These are phyloP conservation scores for Dictyostelium brefeldianum DNA, from an alignment of 78 protist species.

Conservation along the genomic window DNA sequence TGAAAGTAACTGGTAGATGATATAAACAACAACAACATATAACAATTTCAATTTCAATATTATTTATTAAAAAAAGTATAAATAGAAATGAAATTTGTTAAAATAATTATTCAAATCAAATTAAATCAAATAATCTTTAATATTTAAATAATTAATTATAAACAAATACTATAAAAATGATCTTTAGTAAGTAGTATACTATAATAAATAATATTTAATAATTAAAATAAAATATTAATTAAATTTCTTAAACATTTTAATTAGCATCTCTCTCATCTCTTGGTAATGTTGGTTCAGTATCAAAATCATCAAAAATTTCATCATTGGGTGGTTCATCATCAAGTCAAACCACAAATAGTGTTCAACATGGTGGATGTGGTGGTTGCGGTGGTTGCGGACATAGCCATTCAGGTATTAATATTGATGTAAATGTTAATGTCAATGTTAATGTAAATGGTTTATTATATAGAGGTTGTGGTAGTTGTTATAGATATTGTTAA, in stretches of 20 bases:
- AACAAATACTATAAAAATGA: neutral
- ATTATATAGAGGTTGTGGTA: too few species aligned
- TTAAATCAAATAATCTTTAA: neutral
- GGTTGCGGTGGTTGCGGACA: neutral
- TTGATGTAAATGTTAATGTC: too few species aligned
- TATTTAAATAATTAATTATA: neutral
- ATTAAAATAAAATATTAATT: neutral
- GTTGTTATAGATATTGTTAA: too few species aligned
- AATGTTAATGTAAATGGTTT: too few species aligned
- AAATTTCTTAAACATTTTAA: neutral
- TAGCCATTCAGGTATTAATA: too few species aligned
- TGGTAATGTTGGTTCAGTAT: neutral
- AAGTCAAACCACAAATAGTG: neutral
- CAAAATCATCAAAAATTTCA: constrained; percentile 1
- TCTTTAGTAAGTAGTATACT: neutral
- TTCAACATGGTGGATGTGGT: neutral
- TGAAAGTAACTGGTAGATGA: too few species aligned
- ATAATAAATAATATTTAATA: neutral
- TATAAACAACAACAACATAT: too few species aligned
- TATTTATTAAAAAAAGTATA: neutral
- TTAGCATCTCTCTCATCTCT: neutral
- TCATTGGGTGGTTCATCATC: neutral
- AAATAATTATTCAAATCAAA: neutral
- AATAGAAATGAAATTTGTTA: neutral
- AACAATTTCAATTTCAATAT: neutral